Percentiles rank a stretch among this genome's conserved stretches.
phyloP scores from a whole-genome alignment of 768 basidiomycete species.

The Tylopilus intermedius region DNA sequence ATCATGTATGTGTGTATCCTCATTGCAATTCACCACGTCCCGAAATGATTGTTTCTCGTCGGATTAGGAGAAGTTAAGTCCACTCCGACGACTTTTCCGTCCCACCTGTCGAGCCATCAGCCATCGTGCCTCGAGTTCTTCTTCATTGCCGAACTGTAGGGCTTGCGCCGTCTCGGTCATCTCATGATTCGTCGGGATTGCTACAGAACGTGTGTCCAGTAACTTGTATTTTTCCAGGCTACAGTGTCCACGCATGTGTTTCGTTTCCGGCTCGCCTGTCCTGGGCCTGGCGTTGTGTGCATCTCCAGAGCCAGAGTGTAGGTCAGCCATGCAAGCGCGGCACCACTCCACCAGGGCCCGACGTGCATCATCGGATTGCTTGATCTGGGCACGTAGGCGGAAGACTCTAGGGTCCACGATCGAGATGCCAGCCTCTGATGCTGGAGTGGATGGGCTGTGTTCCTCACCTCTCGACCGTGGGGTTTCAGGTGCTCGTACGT shows the following conservation, averaged over 20 bases:
- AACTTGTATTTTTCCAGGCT: not conserved
- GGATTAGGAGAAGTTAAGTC: not conserved
- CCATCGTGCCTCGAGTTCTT: slow-evolving; percentile 10
- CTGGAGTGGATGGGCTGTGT: not conserved
- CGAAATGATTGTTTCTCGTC: not conserved
- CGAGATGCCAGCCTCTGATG: not conserved
- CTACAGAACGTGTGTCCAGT: not conserved
- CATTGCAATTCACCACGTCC: not conserved
- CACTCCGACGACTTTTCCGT: not conserved
- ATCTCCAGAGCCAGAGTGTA: not conserved
- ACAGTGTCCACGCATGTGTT: not conserved
- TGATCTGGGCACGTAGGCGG: slow-evolving; percentile 6
- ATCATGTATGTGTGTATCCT: not conserved
- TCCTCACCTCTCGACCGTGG: not conserved
- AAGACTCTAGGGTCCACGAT: slow-evolving; percentile 10
- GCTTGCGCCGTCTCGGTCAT: not conserved
- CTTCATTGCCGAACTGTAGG: slow-evolving; percentile 1
- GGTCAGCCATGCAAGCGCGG: not conserved
- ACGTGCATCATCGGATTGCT: slow-evolving; percentile 1
- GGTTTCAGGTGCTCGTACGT: not conserved
- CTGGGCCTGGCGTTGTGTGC: not conserved
- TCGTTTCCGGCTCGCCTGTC: not conserved
- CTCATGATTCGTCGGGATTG: not conserved
- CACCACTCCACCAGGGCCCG: slow-evolving; percentile 13
- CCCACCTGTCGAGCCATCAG: slow-evolving; percentile 1